Evolutionary conservation across 768 basidiomycete species (phyloP).

Genomic region (Wakefieldia striispora): DNA sequence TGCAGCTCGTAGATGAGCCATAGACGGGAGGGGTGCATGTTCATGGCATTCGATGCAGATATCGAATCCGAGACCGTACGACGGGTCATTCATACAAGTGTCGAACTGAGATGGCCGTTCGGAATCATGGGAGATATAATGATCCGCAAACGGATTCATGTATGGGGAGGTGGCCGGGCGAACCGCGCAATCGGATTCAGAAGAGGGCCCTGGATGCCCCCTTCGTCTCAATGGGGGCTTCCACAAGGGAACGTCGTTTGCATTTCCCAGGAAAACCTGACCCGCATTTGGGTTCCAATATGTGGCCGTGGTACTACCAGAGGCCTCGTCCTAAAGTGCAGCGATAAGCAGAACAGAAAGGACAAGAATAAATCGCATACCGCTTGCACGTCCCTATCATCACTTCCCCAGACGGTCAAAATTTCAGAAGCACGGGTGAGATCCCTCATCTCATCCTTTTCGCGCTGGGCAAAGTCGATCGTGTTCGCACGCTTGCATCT

Average conservation of each 20-base stretch:
- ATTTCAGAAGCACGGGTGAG: slow-evolving; percentile 84
- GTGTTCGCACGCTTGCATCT: slow-evolving; percentile 48
- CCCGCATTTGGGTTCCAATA: slow-evolving; percentile 58
- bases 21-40: slow-evolving; percentile 68
- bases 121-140: slow-evolving; percentile 9
- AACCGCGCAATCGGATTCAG: not conserved
- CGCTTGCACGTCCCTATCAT: slow-evolving; percentile 9
- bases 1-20: slow-evolving; percentile 63
- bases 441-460: slow-evolving; percentile 88
- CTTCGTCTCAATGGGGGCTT: slow-evolving; percentile 22
- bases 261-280: slow-evolving; percentile 80
- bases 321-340: slow-evolving; percentile 16
- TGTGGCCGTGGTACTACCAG: slow-evolving; percentile 37
- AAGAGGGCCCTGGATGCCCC: not conserved
- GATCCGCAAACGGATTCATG: slow-evolving; percentile 17
- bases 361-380: slow-evolving; percentile 1
- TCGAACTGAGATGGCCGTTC: slow-evolving; percentile 35
- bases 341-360: not conserved
- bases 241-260: slow-evolving; percentile 69
- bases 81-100: slow-evolving; percentile 40
- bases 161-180: slow-evolving; percentile 6
- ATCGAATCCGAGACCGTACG: slow-evolving; percentile 66
- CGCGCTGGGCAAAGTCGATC: slow-evolving; percentile 78
- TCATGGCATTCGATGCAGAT: slow-evolving; percentile 90
- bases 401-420: slow-evolving; percentile 41